These are phyloP conservation scores for Tagetes erecta DNA, from an alignment of 129 eudicot genomes.

Conservation along the genomic window DNA sequence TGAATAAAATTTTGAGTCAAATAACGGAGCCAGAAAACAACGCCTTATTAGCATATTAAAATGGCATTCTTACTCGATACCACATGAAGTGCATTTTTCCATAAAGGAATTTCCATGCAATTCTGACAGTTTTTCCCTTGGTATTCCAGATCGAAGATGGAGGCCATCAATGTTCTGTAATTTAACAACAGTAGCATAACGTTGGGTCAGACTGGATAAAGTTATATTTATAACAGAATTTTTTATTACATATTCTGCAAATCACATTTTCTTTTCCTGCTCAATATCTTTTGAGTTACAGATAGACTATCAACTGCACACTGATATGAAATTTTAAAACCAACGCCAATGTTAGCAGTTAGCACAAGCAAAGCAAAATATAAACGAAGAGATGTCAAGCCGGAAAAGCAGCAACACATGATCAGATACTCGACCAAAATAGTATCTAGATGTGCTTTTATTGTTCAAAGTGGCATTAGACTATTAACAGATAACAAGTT, in stretches of 20 bases:
- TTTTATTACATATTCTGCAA: background rate
- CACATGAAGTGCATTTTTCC: constrained; percentile 82
- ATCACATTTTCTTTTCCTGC: too few species aligned
- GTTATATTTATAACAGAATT: constrained; percentile 12
- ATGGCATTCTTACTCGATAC: constrained; percentile 55
- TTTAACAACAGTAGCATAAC: constrained; percentile 21
- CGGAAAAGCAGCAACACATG: background rate
- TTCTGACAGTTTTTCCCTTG: constrained; percentile 87
- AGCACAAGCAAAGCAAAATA: constrained; percentile 1
- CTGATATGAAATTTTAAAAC: background rate
- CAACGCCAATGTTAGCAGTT: background rate
- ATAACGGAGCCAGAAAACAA: background rate
- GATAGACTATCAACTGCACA: background rate
- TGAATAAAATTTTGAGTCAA: background rate
- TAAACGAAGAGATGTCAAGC: background rate
- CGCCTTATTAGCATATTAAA: constrained; percentile 9
- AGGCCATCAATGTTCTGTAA: constrained; percentile 88
- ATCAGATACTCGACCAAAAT: background rate
- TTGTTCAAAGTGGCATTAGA: background rate
- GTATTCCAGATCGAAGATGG: constrained; percentile 93
- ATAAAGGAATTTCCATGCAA: constrained; percentile 91
- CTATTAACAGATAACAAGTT: background rate
- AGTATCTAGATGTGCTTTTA: background rate
- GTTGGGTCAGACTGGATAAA: constrained; percentile 6
- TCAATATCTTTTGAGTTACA: too few species aligned